Evolutionary conservation across 2,329 filamentous ascomycete genomes (phyloP), one percentile per base, ranked within the genome.

Genomic region (Sclerotinia minor): DNA sequence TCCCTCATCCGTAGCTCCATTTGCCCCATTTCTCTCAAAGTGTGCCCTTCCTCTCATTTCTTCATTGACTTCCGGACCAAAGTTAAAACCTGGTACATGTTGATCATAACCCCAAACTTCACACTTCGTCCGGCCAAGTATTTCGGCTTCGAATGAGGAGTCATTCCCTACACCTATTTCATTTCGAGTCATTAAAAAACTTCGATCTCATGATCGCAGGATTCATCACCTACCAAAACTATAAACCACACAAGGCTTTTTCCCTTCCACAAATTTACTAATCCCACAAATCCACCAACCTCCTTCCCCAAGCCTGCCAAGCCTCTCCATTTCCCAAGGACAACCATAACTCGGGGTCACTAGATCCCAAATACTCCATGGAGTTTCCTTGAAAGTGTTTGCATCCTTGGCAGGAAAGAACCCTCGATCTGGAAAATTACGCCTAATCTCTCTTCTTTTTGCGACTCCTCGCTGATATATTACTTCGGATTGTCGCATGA

Each of bases 241-340:
- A 52, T 66, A 66, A 32, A 66, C 32, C 24, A 66, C 32, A 35
- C 64, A 66, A 66, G 29, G 32, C 11, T 52, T 26, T 45, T 32
- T 29, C n/a, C 72, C 71, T n/a, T 72, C 69, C 6, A 77, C 76
- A 69, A 77, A 79, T 41, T 73, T 72, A 19, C 75, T 77, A 76
- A 80, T 78, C 53, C 79, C 80, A 72, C 79, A 81, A 29, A 80
- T 76, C 77, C 79, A 80, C 70, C 81, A 81, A 41, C 80, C 80
- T 26, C 79, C 79, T 59, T 80, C 79, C 32, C 79, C 79, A 11
- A 79, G 69, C 7, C 75, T 71, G 9, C 79, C 80, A 11, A 81
- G 72, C 15, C 80, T 76, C 68, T 80, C 77, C 38, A 81, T 75
- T 49, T 80, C 79, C 68, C 79, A 76, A 2, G 80, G 80, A 71